These are phyloP conservation scores for Fusarium austroafricanum DNA, from an alignment of 2,329 filamentous ascomycete species.

Conservation along the genomic window DNA sequence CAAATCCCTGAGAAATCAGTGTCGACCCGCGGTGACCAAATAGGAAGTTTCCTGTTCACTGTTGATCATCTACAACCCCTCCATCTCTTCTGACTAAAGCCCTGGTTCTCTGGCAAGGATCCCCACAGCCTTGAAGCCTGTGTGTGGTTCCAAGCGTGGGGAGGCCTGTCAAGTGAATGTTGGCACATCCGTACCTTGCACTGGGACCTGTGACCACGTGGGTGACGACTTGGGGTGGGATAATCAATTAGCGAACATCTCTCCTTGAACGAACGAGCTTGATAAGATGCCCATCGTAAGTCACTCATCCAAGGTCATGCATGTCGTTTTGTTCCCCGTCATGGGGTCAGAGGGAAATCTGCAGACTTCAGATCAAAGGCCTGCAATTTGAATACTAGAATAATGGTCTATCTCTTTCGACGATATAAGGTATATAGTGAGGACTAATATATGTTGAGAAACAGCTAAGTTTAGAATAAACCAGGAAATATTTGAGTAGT, in stretches of 20 bases:
- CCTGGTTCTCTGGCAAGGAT: constrained; percentile 15
- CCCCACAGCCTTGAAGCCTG: constrained; percentile 17
- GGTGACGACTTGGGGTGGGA: constrained; percentile 4
- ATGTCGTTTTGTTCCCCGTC: too few species aligned
- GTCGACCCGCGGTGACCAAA: constrained; percentile 22
- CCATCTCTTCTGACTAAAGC: not conserved
- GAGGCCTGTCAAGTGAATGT: constrained; percentile 15
- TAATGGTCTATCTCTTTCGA: too few species aligned
- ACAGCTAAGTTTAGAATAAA: too few species aligned
- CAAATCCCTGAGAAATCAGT: constrained; percentile 11
- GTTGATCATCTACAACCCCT: constrained; percentile 19
- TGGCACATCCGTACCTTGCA: constrained; percentile 23
- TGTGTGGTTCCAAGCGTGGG: constrained; percentile 35
- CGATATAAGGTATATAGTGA: not conserved
- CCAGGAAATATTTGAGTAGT: too few species aligned
- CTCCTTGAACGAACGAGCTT: too few species aligned
- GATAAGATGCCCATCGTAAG: too few species aligned
- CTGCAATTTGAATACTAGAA: too few species aligned
- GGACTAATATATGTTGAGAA: too few species aligned
- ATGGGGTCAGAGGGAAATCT: too few species aligned
- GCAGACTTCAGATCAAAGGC: too few species aligned
- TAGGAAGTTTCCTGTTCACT: constrained; percentile 23
- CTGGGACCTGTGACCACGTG: constrained; percentile 28
- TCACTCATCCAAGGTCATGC: too few species aligned
- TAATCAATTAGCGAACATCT: not conserved